A percentile compares a stretch with the other conserved stretches of the same genome.
These are phyloP conservation scores for Thamnidium elegans DNA, from an alignment of 192 early-diverging fungal genomes.

Conservation along the genomic window DNA sequence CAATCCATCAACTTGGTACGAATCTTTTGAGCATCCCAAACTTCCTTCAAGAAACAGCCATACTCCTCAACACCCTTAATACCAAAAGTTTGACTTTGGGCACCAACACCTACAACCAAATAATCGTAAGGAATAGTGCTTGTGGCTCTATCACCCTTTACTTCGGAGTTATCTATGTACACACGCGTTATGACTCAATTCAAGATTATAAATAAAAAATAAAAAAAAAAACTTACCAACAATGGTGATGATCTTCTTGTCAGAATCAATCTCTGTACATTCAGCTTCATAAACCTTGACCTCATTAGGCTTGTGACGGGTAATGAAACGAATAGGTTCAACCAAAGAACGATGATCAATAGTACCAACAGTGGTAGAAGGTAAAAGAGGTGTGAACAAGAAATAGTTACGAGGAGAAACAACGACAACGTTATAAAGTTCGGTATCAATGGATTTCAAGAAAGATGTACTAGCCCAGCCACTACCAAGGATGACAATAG, in stretches of 20 bases:
- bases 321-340: slow-evolving; percentile 83
- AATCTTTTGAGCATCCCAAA: slow-evolving; percentile 80
- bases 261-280: slow-evolving; percentile 85
- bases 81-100: slow-evolving; percentile 78
- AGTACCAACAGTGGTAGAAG: slow-evolving; percentile 83
- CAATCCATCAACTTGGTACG: slow-evolving; percentile 77
- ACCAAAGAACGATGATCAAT: slow-evolving; percentile 85
- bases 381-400: slow-evolving; percentile 71
- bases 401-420: slow-evolving; percentile 89
- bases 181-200: neutral
- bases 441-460: slow-evolving; percentile 37
- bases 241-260: slow-evolving; percentile 75
- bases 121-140: slow-evolving; percentile 72
- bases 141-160: slow-evolving; percentile 55
- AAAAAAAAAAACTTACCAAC: slow-evolving; percentile 45
- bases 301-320: slow-evolving; percentile 80
- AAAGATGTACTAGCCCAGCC: slow-evolving; percentile 43
- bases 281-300: slow-evolving; percentile 88
- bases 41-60: slow-evolving; percentile 75
- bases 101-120: slow-evolving; percentile 73
- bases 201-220: neutral
- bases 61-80: slow-evolving; percentile 73
- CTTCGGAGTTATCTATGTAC: slow-evolving; percentile 64
- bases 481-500: slow-evolving; percentile 38
- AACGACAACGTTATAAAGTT: slow-evolving; percentile 44